Evolutionary conservation across 2,329 filamentous ascomycete species (phyloP).

Genomic region (Neonectria hederae): DNA sequence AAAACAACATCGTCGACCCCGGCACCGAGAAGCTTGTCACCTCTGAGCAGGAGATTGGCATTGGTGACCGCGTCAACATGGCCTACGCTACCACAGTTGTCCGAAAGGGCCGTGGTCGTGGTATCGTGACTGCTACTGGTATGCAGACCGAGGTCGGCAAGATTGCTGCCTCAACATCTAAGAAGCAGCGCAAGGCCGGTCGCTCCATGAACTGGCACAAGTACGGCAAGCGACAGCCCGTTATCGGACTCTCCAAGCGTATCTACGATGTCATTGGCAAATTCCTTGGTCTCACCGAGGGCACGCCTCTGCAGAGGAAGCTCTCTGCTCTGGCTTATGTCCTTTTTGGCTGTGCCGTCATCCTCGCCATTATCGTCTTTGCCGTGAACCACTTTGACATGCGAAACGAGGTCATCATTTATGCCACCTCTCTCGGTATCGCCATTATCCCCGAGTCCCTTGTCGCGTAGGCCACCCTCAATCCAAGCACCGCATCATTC

Average conservation of each 20-base stretch:
- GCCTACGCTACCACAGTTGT: conserved; percentile 79
- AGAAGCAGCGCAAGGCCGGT: conserved; percentile 64
- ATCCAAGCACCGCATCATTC: background rate
- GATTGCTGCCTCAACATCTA: conserved; percentile 67
- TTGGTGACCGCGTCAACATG: conserved; percentile 79
- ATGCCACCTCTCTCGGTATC: conserved; percentile 67
- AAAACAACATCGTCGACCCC: conserved; percentile 56
- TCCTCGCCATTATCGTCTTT: conserved; percentile 67
- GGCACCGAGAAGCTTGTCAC: conserved; percentile 57
- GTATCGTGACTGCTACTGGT: conserved; percentile 77
- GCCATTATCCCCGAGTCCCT: conserved; percentile 72
- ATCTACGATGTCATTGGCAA: conserved; percentile 61
- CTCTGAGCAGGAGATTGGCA: conserved; percentile 63
- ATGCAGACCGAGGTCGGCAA: conserved; percentile 77
- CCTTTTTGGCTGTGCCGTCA: conserved; percentile 75
- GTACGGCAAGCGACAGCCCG: conserved; percentile 60
- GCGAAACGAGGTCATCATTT: conserved; percentile 64
- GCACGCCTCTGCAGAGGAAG: conserved; percentile 82
- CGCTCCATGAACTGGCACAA: conserved; percentile 64
- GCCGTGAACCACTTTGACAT: conserved; percentile 64
- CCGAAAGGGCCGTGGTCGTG: conserved; percentile 76
- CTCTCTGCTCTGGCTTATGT: conserved; percentile 80
- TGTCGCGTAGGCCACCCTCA: conserved; percentile 61
- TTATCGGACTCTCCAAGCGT: conserved; percentile 58
- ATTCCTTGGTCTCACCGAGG: conserved; percentile 70